phyloP scores from a whole-genome alignment of 2,329 filamentous ascomycete genomes.

The Stagonosporopsis rhizophila region DNA sequence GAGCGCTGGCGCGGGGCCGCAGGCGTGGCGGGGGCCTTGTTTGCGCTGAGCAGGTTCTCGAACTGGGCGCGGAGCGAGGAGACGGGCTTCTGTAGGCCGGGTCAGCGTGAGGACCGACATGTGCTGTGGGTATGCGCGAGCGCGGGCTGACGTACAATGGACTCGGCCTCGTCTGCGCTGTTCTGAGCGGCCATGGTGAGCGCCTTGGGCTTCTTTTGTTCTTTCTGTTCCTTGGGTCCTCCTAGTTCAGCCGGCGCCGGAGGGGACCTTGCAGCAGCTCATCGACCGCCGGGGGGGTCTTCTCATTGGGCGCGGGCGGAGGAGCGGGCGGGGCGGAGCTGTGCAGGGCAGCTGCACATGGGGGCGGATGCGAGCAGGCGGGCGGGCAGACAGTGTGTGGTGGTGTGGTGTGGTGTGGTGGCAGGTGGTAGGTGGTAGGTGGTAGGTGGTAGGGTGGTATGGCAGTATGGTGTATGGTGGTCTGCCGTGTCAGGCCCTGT shows the following conservation, averaged over 20 bases:
- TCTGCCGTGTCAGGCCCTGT: slow-evolving; percentile 2
- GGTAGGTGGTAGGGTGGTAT: too few relatives aligned
- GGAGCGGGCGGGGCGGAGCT: slow-evolving; percentile 23
- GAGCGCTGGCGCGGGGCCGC: slow-evolving; percentile 38
- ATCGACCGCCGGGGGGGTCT: slow-evolving; percentile 37
- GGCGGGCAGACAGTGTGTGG: neutral
- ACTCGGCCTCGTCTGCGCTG: slow-evolving; percentile 70
- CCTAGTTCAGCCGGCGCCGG: slow-evolving; percentile 46
- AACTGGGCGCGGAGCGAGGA: slow-evolving; percentile 83
- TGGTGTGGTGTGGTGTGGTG: neutral
- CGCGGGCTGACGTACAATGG: slow-evolving; percentile 65
- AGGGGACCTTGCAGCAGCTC: slow-evolving; percentile 40
- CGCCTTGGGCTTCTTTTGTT: too few relatives aligned
- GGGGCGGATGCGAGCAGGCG: neutral
- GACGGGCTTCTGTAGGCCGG: slow-evolving; percentile 70
- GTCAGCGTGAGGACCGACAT: slow-evolving; percentile 23
- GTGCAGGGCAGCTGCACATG: slow-evolving; percentile 23
- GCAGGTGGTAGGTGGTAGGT: too few relatives aligned
- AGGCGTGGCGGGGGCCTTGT: slow-evolving; percentile 34
- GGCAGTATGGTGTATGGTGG: neutral
- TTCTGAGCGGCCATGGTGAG: slow-evolving; percentile 43
- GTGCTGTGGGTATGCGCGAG: neutral
- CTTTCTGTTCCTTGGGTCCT: slow-evolving; percentile 5
- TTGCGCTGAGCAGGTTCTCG: slow-evolving; percentile 71
- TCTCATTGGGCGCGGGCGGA: slow-evolving; percentile 42